Conservation (phyloP, 257 asterid genomes). For the Solanum microdontum region DNA sequence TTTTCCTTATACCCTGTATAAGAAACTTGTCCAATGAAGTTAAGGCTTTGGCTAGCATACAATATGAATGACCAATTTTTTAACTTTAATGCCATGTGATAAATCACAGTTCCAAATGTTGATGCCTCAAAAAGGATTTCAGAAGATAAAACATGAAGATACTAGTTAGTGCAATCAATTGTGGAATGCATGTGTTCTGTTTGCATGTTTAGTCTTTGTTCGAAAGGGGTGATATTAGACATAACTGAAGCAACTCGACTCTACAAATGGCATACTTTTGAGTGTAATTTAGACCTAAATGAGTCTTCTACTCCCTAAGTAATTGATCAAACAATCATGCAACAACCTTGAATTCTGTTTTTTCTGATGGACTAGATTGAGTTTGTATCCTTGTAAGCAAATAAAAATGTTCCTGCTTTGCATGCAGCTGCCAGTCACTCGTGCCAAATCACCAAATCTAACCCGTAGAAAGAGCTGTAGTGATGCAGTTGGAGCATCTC, state of each 20-base stretch:
- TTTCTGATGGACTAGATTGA: neutral
- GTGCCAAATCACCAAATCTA: constrained; percentile 86
- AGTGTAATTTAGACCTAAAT: neutral
- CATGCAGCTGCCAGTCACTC: constrained; percentile 84
- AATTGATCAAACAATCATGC: neutral
- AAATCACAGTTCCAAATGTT: neutral
- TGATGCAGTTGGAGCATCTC: constrained; percentile 41
- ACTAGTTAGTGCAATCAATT: neutral
- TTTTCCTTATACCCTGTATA: neutral
- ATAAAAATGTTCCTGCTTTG: constrained; percentile 2
- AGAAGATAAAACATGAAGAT: neutral
- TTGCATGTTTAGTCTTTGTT: neutral
- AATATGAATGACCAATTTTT: neutral
- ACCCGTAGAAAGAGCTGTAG: constrained; percentile 79
- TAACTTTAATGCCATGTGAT: neutral
- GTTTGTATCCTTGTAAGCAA: neutral
- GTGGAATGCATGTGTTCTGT: neutral
- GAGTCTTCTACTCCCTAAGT: neutral
- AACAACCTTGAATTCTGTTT: neutral
- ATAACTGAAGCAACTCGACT: neutral
- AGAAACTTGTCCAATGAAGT: neutral
- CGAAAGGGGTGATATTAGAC: neutral
- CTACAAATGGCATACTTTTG: neutral
- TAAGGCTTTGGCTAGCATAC: neutral
- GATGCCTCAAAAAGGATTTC: neutral